A percentile compares a stretch with the other conserved stretches of the same genome.
phyloP scores from a whole-genome alignment of 495 filamentous ascomycete species.

The Penicillium samsonianum region DNA sequence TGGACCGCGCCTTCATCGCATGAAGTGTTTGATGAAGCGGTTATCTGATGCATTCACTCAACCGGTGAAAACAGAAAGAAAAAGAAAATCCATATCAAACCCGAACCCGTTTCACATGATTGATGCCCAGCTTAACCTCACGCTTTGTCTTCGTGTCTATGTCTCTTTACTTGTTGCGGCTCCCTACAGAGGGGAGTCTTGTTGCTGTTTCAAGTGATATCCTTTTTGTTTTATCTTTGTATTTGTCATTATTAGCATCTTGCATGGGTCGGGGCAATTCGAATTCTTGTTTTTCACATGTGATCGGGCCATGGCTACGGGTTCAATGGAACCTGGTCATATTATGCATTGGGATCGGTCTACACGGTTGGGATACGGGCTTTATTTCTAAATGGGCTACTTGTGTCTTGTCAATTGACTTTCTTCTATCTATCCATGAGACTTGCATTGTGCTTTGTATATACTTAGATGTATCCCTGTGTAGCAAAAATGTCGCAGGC shows the following conservation, averaged over 20 bases:
- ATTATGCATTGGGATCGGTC: conserved; percentile 14
- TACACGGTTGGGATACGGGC: conserved; percentile 9
- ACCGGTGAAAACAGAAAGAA: background rate
- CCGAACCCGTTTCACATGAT: background rate
- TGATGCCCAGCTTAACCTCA: background rate
- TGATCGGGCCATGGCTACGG: conserved; percentile 8
- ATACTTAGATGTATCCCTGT: background rate
- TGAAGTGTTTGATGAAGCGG: conserved; percentile 11
- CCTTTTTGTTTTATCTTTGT: conserved; percentile 3
- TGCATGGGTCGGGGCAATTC: conserved; percentile 13
- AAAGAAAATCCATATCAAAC: background rate
- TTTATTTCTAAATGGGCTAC: background rate
- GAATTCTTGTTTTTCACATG: background rate
- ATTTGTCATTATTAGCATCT: conserved; percentile 15
- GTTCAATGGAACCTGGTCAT: conserved; percentile 7
- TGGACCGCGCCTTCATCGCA: conserved; percentile 56
- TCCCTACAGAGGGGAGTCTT: background rate
- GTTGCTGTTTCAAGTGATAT: conserved; percentile 3
- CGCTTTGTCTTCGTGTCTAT: conserved; percentile 2
- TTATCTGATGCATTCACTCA: too few relatives aligned
- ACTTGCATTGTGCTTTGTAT: background rate
- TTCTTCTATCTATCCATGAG: background rate
- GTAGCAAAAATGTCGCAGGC: background rate
- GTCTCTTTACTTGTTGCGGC: background rate
- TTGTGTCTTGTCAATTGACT: conserved; percentile 5